phyloP scores from a whole-genome alignment of 176 grass and related monocot species.

The Avena insularis region DNA sequence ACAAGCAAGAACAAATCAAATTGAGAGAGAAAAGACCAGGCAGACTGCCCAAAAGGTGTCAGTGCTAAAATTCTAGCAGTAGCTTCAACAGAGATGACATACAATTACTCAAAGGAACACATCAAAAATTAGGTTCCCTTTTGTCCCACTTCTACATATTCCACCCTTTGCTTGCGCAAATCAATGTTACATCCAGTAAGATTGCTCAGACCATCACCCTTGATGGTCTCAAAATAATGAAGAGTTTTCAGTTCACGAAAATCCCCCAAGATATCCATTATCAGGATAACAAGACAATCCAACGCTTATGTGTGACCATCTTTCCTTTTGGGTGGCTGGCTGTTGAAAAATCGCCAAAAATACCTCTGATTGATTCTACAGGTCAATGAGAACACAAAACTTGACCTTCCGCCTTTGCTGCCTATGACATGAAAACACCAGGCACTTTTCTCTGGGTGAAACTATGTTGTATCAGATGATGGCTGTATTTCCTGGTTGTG shows the following conservation, averaged over 20 bases:
- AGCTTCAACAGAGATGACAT: slow-evolving; percentile 29
- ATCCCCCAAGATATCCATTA: neutral
- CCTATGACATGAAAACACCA: neutral
- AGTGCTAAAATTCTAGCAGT: slow-evolving; percentile 13
- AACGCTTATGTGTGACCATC: neutral
- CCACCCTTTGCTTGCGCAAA: slow-evolving; percentile 15
- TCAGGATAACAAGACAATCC: neutral
- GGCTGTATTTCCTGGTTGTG: slow-evolving; percentile 7
- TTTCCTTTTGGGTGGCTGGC: slow-evolving; percentile 40
- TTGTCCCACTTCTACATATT: slow-evolving; percentile 43
- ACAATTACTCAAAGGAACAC: slow-evolving; percentile 61
- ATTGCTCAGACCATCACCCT: slow-evolving; percentile 37
- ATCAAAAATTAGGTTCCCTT: slow-evolving; percentile 63
- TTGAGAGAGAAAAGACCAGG: neutral
- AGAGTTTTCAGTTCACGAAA: neutral
- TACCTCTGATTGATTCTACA: neutral
- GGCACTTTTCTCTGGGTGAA: neutral
- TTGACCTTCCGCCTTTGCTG: slow-evolving; percentile 30
- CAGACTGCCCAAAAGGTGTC: neutral
- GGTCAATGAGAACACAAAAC: slow-evolving; percentile 44
- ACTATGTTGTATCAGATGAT: slow-evolving; percentile 5
- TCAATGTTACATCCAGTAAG: slow-evolving; percentile 10
- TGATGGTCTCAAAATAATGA: slow-evolving; percentile 29
- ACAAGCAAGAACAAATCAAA: slow-evolving; percentile 1
- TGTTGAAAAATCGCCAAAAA: slow-evolving; percentile 46